Percentiles rank a stretch among this genome's conserved stretches.
phyloP scores from a whole-genome alignment of 805 yeast species.

The Torulaspora delbrueckii region DNA sequence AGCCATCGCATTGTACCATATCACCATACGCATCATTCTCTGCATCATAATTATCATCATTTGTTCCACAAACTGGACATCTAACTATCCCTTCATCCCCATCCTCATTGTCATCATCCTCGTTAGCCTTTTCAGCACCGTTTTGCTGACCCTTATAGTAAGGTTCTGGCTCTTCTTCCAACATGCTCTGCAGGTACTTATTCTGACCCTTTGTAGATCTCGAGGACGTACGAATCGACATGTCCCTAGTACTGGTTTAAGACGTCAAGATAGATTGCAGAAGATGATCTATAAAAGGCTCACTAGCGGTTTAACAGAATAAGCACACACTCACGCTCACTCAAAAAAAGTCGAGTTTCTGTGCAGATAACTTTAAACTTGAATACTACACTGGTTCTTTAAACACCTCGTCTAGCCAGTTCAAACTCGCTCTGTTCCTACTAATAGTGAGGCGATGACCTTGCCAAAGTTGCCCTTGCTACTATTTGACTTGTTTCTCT shows the following conservation, averaged over 20 bases:
- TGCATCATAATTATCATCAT: conserved; percentile 52
- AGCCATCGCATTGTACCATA: conserved; percentile 63
- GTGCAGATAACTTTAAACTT: background rate
- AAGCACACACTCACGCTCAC: background rate
- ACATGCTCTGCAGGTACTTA: conserved; percentile 26
- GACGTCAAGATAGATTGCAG: conserved; percentile 1
- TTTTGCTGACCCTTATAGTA: conserved; percentile 10
- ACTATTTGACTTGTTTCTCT: background rate
- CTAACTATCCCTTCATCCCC: conserved; percentile 43
- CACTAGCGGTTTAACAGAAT: background rate
- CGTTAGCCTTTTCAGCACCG: conserved; percentile 18
- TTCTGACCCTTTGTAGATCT: conserved; percentile 43
- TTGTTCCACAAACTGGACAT: conserved; percentile 60
- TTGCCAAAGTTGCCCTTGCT: background rate
- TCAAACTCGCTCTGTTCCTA: too few species aligned
- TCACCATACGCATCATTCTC: conserved; percentile 47
- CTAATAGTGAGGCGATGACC: background rate
- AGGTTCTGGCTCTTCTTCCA: conserved; percentile 30
- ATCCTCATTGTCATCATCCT: conserved; percentile 26
- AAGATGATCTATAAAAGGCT: background rate
- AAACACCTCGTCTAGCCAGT: background rate
- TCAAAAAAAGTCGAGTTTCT: background rate
- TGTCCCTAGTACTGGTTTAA: conserved; percentile 7
- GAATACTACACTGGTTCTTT: background rate
- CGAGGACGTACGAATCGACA: conserved; percentile 39